Evolutionary conservation across 129 eudicot species (phyloP).

Genomic region (Chrysanthemum lavandulifolium): DNA sequence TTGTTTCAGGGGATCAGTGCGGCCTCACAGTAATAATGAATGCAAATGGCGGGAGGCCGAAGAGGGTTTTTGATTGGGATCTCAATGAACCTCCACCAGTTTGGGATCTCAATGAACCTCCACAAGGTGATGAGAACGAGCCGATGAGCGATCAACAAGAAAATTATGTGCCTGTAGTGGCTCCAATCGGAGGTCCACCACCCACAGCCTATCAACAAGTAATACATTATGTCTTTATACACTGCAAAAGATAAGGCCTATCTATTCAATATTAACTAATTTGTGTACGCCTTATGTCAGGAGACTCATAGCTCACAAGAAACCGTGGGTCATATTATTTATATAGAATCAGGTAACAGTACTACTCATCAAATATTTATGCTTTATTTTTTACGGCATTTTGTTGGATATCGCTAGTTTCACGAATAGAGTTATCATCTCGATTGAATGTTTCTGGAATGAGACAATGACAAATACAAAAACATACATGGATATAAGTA

Average conservation of each 20-base stretch:
- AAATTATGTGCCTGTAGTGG: not conserved
- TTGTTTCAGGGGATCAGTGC: not conserved
- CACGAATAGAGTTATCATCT: not conserved
- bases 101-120: too few species aligned
- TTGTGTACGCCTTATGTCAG: not conserved
- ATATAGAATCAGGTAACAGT: slow-evolving; percentile 7
- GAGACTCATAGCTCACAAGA: not conserved
- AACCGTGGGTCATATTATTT: not conserved
- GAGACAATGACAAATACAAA: not conserved
- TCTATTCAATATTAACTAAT: not conserved
- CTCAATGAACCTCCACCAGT: not conserved
- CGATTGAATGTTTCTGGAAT: not conserved
- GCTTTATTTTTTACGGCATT: not conserved
- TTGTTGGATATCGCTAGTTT: not conserved
- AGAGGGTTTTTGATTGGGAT: not conserved
- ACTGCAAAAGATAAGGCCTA: not conserved
- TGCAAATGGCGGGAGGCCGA: not conserved
- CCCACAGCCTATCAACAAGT: not conserved
- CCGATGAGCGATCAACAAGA: too few species aligned
- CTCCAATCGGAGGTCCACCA: not conserved
- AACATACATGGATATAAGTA: not conserved
- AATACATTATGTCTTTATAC: not conserved
- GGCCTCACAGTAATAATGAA: not conserved
- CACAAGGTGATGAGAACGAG: too few species aligned
- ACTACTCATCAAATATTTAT: not conserved